Percentiles rank a stretch among this genome's conserved stretches.
Evolutionary conservation across 768 basidiomycete species (phyloP).

Genomic region (Auricularia auricula-judae): DNA sequence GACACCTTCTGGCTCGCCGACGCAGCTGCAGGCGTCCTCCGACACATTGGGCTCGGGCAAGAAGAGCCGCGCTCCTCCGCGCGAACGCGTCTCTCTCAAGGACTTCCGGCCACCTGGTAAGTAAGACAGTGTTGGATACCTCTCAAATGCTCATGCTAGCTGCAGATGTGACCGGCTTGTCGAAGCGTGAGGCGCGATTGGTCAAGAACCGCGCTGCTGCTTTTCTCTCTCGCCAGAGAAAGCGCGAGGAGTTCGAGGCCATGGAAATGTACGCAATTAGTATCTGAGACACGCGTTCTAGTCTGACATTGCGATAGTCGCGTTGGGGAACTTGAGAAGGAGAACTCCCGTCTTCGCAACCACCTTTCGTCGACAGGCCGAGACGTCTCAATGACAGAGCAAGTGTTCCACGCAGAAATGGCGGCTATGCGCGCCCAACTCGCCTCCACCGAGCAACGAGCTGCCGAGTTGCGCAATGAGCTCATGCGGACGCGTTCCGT

Average conservation of each 20-base stretch:
- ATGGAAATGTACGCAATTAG: slow-evolving; percentile 71
- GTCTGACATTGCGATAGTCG: slow-evolving; percentile 35
- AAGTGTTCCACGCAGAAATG: not conserved
- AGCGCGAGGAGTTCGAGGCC: slow-evolving; percentile 82
- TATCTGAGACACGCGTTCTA: not conserved
- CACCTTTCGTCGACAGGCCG: not conserved
- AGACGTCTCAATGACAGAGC: not conserved
- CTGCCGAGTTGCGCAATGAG: not conserved
- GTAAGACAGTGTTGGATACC: not conserved
- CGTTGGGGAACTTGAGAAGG: slow-evolving; percentile 74
- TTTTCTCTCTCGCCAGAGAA: slow-evolving; percentile 82
- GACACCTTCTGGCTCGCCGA: not conserved
- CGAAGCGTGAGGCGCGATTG: slow-evolving; percentile 82
- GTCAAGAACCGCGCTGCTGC: slow-evolving; percentile 90
- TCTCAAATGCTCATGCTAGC: slow-evolving; percentile 8
- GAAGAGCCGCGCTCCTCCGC: slow-evolving; percentile 8
- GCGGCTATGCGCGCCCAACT: not conserved
- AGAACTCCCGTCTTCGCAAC: slow-evolving; percentile 53
- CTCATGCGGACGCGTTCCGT: not conserved
- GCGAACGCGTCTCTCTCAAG: slow-evolving; percentile 52
- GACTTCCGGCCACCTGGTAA: slow-evolving; percentile 69
- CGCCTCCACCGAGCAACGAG: not conserved
- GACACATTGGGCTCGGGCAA: not conserved
- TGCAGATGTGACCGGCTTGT: slow-evolving; percentile 71
- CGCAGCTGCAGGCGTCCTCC: not conserved